These are phyloP conservation scores for Babesia bigemina DNA, from an alignment of 169 alveolate genomes.

Conservation along the genomic window DNA sequence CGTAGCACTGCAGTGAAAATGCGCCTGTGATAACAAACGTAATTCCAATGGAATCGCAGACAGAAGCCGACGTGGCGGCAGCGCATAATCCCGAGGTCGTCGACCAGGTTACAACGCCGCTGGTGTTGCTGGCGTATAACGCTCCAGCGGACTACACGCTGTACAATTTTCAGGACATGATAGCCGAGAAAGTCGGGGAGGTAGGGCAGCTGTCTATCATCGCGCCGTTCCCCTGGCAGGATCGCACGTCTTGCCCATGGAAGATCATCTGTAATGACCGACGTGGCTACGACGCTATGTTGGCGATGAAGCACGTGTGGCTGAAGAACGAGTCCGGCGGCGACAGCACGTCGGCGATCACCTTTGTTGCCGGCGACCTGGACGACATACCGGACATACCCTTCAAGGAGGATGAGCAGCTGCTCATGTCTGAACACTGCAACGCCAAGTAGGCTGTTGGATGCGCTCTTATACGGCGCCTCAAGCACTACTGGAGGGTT, in stretches of 20 bases:
- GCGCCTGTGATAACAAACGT: too few relatives aligned
- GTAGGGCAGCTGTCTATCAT: conserved; percentile 5
- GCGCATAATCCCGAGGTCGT: background rate
- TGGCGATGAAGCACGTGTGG: conserved; percentile 38
- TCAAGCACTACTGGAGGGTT: too few relatives aligned
- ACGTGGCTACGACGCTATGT: conserved; percentile 13
- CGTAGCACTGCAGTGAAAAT: too few relatives aligned
- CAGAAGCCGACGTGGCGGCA: background rate
- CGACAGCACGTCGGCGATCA: conserved; percentile 18
- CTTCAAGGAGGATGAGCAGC: conserved; percentile 50
- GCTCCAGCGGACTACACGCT: conserved; percentile 45
- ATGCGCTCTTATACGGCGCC: too few relatives aligned
- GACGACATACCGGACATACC: conserved; percentile 55
- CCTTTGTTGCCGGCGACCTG: conserved; percentile 58
- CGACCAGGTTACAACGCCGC: background rate
- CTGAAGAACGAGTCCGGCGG: conserved; percentile 13
- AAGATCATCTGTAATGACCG: conserved; percentile 24
- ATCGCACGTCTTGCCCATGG: conserved; percentile 30
- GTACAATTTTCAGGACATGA: conserved; percentile 20
- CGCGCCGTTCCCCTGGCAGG: conserved; percentile 60
- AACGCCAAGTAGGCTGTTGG: background rate
- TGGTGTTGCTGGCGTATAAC: conserved; percentile 51
- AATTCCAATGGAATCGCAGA: too few relatives aligned
- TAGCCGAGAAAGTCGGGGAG: conserved; percentile 4
- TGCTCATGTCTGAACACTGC: conserved; percentile 30